Percentiles rank a stretch among this genome's conserved stretches.
Conservation (phyloP, 1,284 basidiomycete genomes). For the Puccinia coronata region DNA sequence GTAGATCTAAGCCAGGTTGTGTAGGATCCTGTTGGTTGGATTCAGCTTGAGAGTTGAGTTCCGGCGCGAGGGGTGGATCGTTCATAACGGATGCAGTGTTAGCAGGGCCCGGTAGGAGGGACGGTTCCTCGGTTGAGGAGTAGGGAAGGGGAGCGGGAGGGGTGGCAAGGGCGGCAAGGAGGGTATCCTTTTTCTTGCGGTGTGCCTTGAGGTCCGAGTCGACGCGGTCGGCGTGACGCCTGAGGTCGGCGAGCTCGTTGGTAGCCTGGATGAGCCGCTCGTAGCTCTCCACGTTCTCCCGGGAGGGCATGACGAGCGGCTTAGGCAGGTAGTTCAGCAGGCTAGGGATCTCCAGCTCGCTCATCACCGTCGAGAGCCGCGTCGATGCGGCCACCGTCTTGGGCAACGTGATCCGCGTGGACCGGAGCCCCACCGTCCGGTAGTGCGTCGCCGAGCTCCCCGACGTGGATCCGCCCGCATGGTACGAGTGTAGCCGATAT, state of each 20-base stretch:
- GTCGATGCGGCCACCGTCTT: constrained; percentile 26
- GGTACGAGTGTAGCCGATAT: constrained; percentile 14
- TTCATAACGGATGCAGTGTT: background rate
- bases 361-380: constrained; percentile 3
- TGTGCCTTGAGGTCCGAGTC: constrained; percentile 27
- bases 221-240: constrained; percentile 24
- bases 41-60: no score
- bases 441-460: constrained; percentile 5
- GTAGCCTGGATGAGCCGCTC: constrained; percentile 16
- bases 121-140: background rate
- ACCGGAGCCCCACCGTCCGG: constrained; percentile 27
- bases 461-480: background rate
- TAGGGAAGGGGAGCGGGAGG: background rate
- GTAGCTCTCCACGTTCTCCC: constrained; percentile 45
- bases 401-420: constrained; percentile 32
- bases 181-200: constrained; percentile 30
- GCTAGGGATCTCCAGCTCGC: constrained; percentile 37
- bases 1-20: no score
- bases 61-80: no score
- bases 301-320: constrained; percentile 46
- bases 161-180: background rate
- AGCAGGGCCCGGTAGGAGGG: background rate
- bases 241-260: constrained; percentile 34
- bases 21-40: no score
- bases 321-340: constrained; percentile 24